phyloP scores from a whole-genome alignment of 208 protist genomes.

The Porcisia deanei region DNA sequence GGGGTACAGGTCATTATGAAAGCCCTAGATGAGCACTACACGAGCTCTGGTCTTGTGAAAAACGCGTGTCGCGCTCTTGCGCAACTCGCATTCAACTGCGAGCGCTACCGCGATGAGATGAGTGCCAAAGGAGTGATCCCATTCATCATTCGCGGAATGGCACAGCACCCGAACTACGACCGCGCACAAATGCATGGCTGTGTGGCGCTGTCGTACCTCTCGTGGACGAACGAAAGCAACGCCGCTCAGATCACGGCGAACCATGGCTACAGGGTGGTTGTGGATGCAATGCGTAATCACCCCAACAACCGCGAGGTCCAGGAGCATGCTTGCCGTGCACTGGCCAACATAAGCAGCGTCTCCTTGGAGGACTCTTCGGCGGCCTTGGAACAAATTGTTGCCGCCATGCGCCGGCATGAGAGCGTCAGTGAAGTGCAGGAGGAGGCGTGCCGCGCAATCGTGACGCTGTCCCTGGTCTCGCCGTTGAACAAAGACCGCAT shows the following conservation, averaged over 20 bases:
- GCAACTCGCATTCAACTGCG: conserved; percentile 91
- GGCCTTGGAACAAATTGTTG: conserved; percentile 80
- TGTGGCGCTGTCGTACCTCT: conserved; percentile 91
- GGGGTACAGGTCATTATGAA: conserved; percentile 86
- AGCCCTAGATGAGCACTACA: conserved; percentile 80
- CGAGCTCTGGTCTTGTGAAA: conserved; percentile 81
- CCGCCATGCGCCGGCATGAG: conserved; percentile 83
- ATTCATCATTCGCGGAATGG: conserved; percentile 87
- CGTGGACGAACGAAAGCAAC: conserved; percentile 88
- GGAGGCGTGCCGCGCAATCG: conserved; percentile 88
- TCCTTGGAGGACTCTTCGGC: conserved; percentile 51
- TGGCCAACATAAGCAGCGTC: conserved; percentile 87
- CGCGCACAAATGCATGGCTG: conserved; percentile 91
- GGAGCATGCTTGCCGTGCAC: conserved; percentile 85
- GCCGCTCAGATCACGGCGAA: conserved; percentile 79
- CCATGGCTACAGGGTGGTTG: conserved; percentile 78
- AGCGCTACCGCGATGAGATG: conserved; percentile 88
- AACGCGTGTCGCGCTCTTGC: conserved; percentile 90
- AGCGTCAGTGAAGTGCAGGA: conserved; percentile 85
- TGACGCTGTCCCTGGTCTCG: conserved; percentile 87
- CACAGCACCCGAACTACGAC: conserved; percentile 84
- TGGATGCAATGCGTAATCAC: conserved; percentile 89
- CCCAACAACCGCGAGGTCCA: conserved; percentile 88
- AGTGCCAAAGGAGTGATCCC: conserved; percentile 81
- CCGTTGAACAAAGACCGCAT: conserved; percentile 85